Evolutionary conservation across 225 moss, liverwort and hornwort genomes (phyloP), one percentile per base, ranked within the genome.

Genomic region (Lunularia cruciata): DNA sequence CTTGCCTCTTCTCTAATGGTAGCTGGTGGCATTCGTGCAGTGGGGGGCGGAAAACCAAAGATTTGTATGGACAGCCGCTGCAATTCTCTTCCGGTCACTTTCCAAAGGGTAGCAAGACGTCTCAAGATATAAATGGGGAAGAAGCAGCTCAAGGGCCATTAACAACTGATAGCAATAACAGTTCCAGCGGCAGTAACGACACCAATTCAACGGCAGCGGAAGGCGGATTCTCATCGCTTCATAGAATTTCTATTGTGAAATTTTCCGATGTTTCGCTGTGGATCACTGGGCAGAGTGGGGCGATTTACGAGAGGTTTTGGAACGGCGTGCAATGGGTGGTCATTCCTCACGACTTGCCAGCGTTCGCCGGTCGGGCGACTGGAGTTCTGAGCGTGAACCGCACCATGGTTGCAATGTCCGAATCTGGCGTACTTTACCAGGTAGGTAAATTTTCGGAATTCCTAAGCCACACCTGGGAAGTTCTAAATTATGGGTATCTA

Each of bases 291-390:
- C 81, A 81, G 59, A 81, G 81, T 54, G 81, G 81, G 43, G 76
- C 81, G 5, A 81, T 81, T 15, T 81, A 81, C 34, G 81, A 81
- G 69, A 76, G 81, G 36, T 81, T 81, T 39, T 81, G 81, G 81
- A 81, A 81, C 69, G 81, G 81, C 36, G 81, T 81, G 32, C 81
- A 81, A 60, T 81, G 81, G 81, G 81, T 81, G 42, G 76, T 81
- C 61, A 76, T 76, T 54, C 81, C 81, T 30, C 81, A 81, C 63
- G 76, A 81, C 65, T 73, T 81, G 64, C 72, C 81, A 37, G 72
- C 73, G 43, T 48, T 59, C 18, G 71, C 75, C 14, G 80, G 80
- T 31, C 72, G 76, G 26, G 81, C 81, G 26, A 43, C 64, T 3
- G 40, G 63, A 11, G 81, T 81, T 37, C 62, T 81, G 40, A 81